Evolutionary conservation across 192 early-diverging fungal genomes (phyloP), one percentile per base, ranked within the genome.

Genomic region (Coemansia sp.): DNA sequence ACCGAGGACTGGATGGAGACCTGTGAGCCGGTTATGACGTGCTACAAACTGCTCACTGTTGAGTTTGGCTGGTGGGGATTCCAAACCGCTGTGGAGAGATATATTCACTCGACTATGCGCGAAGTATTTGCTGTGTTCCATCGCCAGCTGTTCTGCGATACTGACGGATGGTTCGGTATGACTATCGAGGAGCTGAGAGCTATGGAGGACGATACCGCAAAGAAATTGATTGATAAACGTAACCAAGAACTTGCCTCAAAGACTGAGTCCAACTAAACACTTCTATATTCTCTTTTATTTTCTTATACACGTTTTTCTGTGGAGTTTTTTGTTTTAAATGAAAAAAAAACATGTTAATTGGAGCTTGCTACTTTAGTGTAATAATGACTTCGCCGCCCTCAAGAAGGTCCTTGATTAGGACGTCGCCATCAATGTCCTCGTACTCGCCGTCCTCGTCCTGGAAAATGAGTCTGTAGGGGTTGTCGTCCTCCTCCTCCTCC

Each of bases 61-160:
- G 92, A 93, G 68, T 93, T 93, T 74, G 88, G 86, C 53, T 91
- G 88, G 88, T 91, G 87, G 67, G 90, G 90, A 0, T 49, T 93
- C 38, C 91, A 92, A 62, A 81, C 66, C 9, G 80, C 81, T n/a
- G 87, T 89, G 5, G 92, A 93, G 69, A 70, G 74, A 10, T 87
- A 88, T 38, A 90, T 93, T 69, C 88, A 88, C 32, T 86, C 66
- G 46, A 84, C 73, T 39, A 83, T 88, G 70, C 83, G 80, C 46
- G 76, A 74, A 30, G 64, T 91, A 60, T 88, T 92, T 60, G 82
- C 80, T 21, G 79, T 87, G 23, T 91, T 93, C 77, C 91, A 93
- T 64, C 86, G 92, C 55, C 90, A 93, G 82, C 71, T 93, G 50
- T 93, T 92, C 63, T 93, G 89, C 62, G 88, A 87, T 63, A 92